phyloP scores from a whole-genome alignment of 768 basidiomycete genomes.

The Guyanaporus albipodus region DNA sequence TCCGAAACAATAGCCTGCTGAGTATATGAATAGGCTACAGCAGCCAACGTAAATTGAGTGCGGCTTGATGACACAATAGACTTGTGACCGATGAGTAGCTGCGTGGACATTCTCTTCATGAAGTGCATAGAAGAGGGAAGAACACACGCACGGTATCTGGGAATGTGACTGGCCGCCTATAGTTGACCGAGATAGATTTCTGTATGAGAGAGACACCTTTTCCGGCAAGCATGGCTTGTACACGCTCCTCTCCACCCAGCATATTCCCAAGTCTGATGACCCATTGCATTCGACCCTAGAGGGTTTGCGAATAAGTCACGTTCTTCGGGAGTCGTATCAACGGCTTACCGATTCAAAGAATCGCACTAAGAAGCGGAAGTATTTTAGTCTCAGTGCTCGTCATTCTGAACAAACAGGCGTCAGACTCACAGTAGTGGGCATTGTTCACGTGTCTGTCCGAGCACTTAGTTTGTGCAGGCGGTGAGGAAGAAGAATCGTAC shows the following conservation, averaged over 20 bases:
- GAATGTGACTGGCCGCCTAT: conserved; percentile 66
- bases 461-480: neutral
- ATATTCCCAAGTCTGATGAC: conserved; percentile 52
- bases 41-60: conserved; percentile 48
- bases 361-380: conserved; percentile 41
- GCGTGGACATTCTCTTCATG: neutral
- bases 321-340: neutral
- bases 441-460: conserved; percentile 70
- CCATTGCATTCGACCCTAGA: conserved; percentile 68
- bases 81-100: conserved; percentile 66
- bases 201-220: conserved; percentile 70
- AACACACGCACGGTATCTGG: conserved; percentile 62
- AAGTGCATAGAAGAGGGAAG: neutral
- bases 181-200: conserved; percentile 65
- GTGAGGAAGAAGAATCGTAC: conserved; percentile 31
- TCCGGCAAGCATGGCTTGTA: conserved; percentile 55
- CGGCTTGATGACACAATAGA: conserved; percentile 37
- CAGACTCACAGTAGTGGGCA: conserved; percentile 56
- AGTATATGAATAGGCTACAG: conserved; percentile 59
- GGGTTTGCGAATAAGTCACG: neutral
- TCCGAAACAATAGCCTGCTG: conserved; percentile 63
- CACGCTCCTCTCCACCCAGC: conserved; percentile 55
- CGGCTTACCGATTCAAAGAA: conserved; percentile 64
- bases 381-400: neutral
- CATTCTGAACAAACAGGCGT: neutral